Percentiles rank a stretch among this genome's conserved stretches.
Evolutionary conservation across 23 red algal genomes (phyloP).

Genomic region (Gracilaria domingensis): DNA sequence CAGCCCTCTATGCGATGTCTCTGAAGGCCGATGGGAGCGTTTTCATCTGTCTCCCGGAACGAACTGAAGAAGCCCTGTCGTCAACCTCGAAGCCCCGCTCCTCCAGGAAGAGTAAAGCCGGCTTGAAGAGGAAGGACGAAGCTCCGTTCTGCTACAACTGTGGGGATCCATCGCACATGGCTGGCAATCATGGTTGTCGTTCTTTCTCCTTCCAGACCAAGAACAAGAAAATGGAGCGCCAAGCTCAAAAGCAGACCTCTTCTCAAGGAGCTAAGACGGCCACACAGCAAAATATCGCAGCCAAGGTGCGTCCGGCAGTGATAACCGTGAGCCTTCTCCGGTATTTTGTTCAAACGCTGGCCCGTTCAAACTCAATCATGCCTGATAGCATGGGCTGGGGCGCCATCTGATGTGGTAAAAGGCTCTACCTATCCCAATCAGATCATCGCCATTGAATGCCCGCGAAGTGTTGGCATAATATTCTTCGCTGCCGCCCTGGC

Average conservation of each 20-base stretch:
- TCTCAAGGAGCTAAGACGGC: too few relatives aligned
- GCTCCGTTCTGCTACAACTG: too few relatives aligned
- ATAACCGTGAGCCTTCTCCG: background rate
- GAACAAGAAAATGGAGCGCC: too few relatives aligned
- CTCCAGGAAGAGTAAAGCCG: background rate
- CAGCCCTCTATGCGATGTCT: background rate
- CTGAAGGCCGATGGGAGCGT: background rate
- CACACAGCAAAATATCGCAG: too few relatives aligned
- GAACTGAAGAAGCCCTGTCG: background rate
- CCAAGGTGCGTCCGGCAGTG: background rate
- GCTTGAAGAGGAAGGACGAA: background rate
- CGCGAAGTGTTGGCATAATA: slow-evolving; percentile 14
- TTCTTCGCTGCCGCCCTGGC: background rate
- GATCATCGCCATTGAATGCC: slow-evolving; percentile 28
- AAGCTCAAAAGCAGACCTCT: too few relatives aligned
- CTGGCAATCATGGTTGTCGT: too few relatives aligned
- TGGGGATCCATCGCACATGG: too few relatives aligned
- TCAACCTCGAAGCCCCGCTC: background rate
- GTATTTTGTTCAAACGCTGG: background rate
- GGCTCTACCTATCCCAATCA: slow-evolving; percentile 22
- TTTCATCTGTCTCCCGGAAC: background rate
- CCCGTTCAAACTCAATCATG: slow-evolving; percentile 1
- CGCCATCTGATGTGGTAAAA: background rate
- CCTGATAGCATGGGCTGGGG: background rate
- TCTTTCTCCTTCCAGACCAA: too few relatives aligned